Percentiles rank a stretch among this genome's conserved stretches.
Evolutionary conservation across 768 basidiomycete species (phyloP).

Genomic region (Phaeotremella skinneri): DNA sequence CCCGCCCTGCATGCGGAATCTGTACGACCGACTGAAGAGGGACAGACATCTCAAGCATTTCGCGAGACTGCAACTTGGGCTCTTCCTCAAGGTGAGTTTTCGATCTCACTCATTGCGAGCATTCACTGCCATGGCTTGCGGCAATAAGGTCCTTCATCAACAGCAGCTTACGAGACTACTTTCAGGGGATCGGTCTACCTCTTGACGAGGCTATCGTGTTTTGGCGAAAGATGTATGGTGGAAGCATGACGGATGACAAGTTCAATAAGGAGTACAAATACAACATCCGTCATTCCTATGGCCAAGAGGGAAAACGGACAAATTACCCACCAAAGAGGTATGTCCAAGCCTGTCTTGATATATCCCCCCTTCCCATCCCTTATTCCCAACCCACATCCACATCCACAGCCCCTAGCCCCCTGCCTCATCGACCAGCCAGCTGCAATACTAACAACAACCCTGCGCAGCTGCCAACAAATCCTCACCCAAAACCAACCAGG

Average conservation of each 20-base stretch:
- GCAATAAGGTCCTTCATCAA: not conserved
- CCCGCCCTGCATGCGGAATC: conserved; percentile 89
- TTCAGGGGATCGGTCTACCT: conserved; percentile 82
- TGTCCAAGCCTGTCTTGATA: conserved; percentile 22
- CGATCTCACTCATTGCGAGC: not conserved
- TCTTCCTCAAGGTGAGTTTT: conserved; percentile 82
- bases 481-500: conserved; percentile 68
- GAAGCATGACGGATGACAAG: conserved; percentile 76
- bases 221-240: conserved; percentile 80
- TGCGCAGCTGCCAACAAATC: conserved; percentile 79
- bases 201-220: conserved; percentile 91
- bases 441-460: not conserved
- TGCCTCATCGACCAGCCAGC: not conserved
- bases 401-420: not conserved
- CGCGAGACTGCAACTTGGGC: conserved; percentile 81
- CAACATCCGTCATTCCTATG: conserved; percentile 93
- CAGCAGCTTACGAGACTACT: not conserved
- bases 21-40: conserved; percentile 72
- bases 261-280: conserved; percentile 98
- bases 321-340: conserved; percentile 93
- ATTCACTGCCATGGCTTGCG: not conserved
- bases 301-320: conserved; percentile 87
- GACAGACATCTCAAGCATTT: conserved; percentile 90
- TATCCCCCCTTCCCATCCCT: too few species aligned
- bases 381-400: not conserved